Conservation (phyloP, 805 yeast genomes). For the Aciculoconidium aculeatum region DNA sequence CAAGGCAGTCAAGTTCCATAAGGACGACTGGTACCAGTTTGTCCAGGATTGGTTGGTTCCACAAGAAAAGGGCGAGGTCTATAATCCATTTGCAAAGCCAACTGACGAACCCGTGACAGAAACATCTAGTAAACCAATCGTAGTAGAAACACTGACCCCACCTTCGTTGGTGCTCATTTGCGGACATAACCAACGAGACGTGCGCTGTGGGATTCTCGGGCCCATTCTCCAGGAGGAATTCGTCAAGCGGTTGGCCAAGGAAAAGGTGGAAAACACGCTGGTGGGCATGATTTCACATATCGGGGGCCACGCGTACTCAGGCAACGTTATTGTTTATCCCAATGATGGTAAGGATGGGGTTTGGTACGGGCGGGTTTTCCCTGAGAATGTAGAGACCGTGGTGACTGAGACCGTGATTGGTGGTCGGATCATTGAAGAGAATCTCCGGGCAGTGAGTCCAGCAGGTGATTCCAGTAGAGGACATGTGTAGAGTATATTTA, state of each 20-base stretch:
- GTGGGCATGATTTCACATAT: slow-evolving; percentile 67
- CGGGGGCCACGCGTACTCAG: slow-evolving; percentile 87
- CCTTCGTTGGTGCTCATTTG: slow-evolving; percentile 53
- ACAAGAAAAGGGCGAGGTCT: slow-evolving; percentile 13
- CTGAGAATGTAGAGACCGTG: slow-evolving; percentile 61
- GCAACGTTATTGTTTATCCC: slow-evolving; percentile 59
- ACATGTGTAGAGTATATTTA: too few species aligned
- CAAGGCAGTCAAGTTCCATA: slow-evolving; percentile 30
- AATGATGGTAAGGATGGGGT: slow-evolving; percentile 37
- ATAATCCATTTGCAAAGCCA: slow-evolving; percentile 22
- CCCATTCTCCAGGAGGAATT: slow-evolving; percentile 53
- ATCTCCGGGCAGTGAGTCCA: too few species aligned
- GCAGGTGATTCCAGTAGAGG: too few species aligned
- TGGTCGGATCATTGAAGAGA: slow-evolving; percentile 47
- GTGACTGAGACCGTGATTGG: slow-evolving; percentile 47
- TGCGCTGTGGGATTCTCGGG: slow-evolving; percentile 63
- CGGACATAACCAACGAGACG: slow-evolving; percentile 61
- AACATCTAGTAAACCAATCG: too few species aligned
- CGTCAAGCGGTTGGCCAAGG: slow-evolving; percentile 28
- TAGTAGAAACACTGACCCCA: too few species aligned
- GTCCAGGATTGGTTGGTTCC: slow-evolving; percentile 39
- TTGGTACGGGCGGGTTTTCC: slow-evolving; percentile 78
- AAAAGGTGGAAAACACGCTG: slow-evolving; percentile 21
- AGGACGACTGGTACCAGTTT: slow-evolving; percentile 27
- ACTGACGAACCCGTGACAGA: too few species aligned